phyloP scores from a whole-genome alignment of 148 eudicot species.

The Pharnaceum exiguum region DNA sequence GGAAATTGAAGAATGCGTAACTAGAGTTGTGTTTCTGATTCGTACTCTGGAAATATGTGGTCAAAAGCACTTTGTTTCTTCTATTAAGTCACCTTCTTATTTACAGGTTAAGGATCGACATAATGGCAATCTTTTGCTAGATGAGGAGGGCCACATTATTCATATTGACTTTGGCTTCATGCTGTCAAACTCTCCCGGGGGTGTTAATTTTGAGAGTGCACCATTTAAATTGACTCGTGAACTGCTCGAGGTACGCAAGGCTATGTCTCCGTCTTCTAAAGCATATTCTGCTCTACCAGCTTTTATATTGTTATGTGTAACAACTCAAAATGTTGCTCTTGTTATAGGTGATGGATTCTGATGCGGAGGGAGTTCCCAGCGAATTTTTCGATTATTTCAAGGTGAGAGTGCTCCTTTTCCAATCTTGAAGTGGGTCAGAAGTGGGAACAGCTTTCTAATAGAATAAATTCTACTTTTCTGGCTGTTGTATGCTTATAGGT shows the following conservation, averaged over 20 bases:
- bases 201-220: slow-evolving; percentile 99
- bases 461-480: neutral
- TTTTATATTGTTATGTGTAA: neutral
- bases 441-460: neutral
- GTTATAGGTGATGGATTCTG: slow-evolving; percentile 98
- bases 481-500: slow-evolving; percentile 48
- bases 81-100: too few relatives aligned
- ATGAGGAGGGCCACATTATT: slow-evolving; percentile 97
- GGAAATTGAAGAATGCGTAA: neutral
- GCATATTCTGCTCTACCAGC: neutral
- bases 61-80: too few relatives aligned
- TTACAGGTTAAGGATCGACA: slow-evolving; percentile 91
- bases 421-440: slow-evolving; percentile 2
- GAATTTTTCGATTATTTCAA: slow-evolving; percentile 97
- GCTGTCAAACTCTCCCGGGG: slow-evolving; percentile 99
- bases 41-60: too few relatives aligned
- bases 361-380: slow-evolving; percentile 98
- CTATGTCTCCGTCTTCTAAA: neutral
- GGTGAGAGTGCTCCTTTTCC: slow-evolving; percentile 33
- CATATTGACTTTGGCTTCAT: slow-evolving; percentile 99
- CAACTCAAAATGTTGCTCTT: slow-evolving; percentile 17
- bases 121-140: slow-evolving; percentile 94
- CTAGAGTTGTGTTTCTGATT: neutral
- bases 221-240: slow-evolving; percentile 98
- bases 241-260: slow-evolving; percentile 80